Base-by-base conservation (phyloP, 179 eudicot species). In the Beta macrorhiza region DNA sequence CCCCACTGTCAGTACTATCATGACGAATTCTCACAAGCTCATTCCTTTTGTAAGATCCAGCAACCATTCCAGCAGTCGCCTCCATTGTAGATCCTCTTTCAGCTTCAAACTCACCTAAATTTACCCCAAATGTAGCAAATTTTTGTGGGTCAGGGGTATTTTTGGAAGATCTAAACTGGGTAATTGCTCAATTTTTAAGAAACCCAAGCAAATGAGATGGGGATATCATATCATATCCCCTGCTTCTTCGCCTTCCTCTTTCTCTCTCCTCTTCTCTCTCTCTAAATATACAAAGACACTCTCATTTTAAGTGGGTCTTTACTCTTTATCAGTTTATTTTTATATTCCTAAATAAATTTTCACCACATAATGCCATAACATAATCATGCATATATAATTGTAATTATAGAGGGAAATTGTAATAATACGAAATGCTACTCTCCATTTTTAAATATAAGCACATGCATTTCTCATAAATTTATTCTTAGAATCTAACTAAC, bases 1-100 rank as follows among this genome's bases (percentile, higher is more conserved):
- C 98, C 93, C 90, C 91, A 82, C 93, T 87, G 69, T 95, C 99
- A 70, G 96, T 91, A 75, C 89, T 88, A 82, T 95, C 99, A 86
- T 95, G 93, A 7, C 98, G 93, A 89, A 93, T 95, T 76, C 97
- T 90, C 70, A 93, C 99, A 75, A 95, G 85, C 82, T 95, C 95
- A 72, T 95, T 95, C 80, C 97, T 87, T 55, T 90, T 88, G 86
- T 95, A 89, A 12, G 98, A 95, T 92, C 99, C 99, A 85, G 99
- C 99, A 56, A 95, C 98, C 93, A 95, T 85, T 57, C 98, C 99
- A 80, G 88, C 90, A 78, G 86, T 91, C 9, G 98, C 92, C 79
- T 92, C 98, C 99, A 95, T 95, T 72, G 61, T 56, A 32, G 73
- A 49, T 49, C 49, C 67, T 74, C 62, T 75, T 67, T 67, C 16